A percentile compares a stretch with the other conserved stretches of the same genome.
phyloP scores from a whole-genome alignment of 768 basidiomycete genomes.

The Pilatotrama ljubarskyi region DNA sequence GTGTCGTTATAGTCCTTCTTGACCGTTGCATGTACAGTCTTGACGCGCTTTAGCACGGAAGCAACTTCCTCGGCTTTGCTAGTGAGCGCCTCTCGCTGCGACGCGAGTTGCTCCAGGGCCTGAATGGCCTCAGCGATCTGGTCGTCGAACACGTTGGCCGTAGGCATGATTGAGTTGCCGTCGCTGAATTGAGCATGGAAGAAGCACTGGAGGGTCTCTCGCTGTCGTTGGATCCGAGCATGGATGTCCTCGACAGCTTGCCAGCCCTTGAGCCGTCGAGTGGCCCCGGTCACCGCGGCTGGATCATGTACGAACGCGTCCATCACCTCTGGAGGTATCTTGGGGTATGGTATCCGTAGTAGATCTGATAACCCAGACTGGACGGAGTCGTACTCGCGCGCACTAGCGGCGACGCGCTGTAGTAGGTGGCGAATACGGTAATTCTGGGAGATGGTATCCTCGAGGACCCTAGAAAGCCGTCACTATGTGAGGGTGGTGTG shows the following conservation, averaged over 20 bases:
- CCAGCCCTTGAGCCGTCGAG: slow-evolving; percentile 63
- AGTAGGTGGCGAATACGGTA: slow-evolving; percentile 67
- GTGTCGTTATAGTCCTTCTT: slow-evolving; percentile 69
- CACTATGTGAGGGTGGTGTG: not conserved
- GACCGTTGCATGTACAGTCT: slow-evolving; percentile 51
- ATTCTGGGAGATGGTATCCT: slow-evolving; percentile 61
- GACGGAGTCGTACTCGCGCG: slow-evolving; percentile 66
- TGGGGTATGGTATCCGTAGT: slow-evolving; percentile 47
- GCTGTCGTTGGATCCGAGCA: slow-evolving; percentile 60
- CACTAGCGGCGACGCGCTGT: slow-evolving; percentile 59
- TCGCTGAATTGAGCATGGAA: slow-evolving; percentile 10
- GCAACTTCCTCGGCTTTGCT: slow-evolving; percentile 50
- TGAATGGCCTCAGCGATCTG: slow-evolving; percentile 52
- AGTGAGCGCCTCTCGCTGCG: slow-evolving; percentile 44
- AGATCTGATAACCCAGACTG: slow-evolving; percentile 52
- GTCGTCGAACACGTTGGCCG: slow-evolving; percentile 44
- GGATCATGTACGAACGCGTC: slow-evolving; percentile 80
- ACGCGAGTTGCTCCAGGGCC: slow-evolving; percentile 52
- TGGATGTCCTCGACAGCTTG: slow-evolving; percentile 77
- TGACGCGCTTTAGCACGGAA: slow-evolving; percentile 51
- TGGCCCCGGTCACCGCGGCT: slow-evolving; percentile 67
- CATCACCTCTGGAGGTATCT: slow-evolving; percentile 63
- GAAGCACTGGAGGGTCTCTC: slow-evolving; percentile 36
- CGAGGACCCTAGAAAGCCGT: slow-evolving; percentile 51
- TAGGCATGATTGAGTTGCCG: not conserved